These are phyloP conservation scores for Macrotyloma uniflorum DNA, from an alignment of 306 rosid genomes.

Conservation along the genomic window DNA sequence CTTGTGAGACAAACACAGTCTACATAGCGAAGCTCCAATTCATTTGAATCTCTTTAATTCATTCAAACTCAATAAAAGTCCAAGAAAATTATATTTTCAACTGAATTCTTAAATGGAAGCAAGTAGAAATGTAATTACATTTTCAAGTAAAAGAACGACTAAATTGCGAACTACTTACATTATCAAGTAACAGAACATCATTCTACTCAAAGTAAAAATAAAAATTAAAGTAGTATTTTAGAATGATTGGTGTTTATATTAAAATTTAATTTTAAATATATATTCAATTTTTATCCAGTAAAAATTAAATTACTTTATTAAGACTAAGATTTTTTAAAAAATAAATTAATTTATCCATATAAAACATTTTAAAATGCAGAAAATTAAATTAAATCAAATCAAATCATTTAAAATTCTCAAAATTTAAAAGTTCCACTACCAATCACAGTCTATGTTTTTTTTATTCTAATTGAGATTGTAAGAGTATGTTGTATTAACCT, in stretches of 20 bases:
- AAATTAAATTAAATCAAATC: no score
- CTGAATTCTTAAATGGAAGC: background rate
- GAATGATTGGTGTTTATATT: background rate
- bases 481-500: conserved; percentile 46
- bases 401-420: no score
- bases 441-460: background rate
- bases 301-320: no score
- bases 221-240: background rate
- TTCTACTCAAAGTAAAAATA: background rate
- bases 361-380: no score
- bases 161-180: background rate
- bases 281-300: no score
- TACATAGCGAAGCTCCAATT: background rate
- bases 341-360: no score
- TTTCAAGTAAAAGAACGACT: background rate
- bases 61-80: background rate
- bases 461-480: background rate
- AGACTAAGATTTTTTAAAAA: no score
- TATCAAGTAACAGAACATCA: background rate
- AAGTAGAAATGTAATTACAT: background rate
- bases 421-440: no score
- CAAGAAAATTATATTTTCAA: background rate
- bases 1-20: background rate
- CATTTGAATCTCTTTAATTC: background rate
- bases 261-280: background rate